A percentile compares a stretch with the other conserved stretches of the same genome.
Conservation (phyloP, 2,329 filamentous ascomycete genomes). For the Fusarium multiceps region DNA sequence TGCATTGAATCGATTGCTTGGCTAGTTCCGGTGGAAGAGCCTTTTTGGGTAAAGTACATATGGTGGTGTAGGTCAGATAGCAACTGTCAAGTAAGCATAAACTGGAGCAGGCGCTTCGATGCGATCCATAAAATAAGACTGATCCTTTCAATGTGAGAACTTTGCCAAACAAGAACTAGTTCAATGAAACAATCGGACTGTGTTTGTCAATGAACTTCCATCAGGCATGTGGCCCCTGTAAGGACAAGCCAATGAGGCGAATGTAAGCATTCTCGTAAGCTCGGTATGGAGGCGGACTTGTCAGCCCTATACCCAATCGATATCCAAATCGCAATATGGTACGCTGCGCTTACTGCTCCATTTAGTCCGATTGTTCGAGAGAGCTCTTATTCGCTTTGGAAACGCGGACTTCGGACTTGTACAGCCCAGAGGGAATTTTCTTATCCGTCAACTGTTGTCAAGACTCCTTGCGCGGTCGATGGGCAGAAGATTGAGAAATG, state of each 20-base stretch:
- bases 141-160: no score
- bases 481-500: background rate
- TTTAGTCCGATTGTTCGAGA: background rate
- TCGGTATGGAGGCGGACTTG: background rate
- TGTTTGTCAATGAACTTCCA: background rate
- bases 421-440: background rate
- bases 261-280: background rate
- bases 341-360: background rate
- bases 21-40: background rate
- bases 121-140: background rate
- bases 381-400: fast-evolving
- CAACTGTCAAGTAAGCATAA: background rate
- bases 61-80: background rate
- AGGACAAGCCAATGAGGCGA: background rate
- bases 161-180: background rate
- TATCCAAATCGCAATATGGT: background rate
- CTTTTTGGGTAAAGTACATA: background rate
- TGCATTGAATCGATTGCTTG: background rate
- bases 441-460: background rate
- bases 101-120: background rate
- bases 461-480: background rate
- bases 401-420: background rate
- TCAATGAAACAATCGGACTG: background rate
- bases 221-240: background rate
- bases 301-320: slow-evolving; percentile 2